Conservation (phyloP, 768 basidiomycete species). For the Xerocomellus amylosporus region DNA sequence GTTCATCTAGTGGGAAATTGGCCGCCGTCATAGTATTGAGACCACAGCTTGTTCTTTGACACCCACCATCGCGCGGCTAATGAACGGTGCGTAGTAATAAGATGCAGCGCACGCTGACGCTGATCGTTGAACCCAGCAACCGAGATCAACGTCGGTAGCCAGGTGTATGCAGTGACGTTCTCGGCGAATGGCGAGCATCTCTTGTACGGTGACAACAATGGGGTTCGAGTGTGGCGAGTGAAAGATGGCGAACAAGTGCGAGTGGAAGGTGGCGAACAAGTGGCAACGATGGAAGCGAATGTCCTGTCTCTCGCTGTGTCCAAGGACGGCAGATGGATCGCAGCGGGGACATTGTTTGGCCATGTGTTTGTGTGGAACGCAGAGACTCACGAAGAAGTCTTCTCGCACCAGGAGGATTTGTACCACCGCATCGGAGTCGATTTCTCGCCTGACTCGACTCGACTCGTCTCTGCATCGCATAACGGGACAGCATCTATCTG, state of each 20-base stretch:
- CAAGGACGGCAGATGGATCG: neutral
- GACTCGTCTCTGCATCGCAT: neutral
- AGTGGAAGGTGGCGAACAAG: too few relatives aligned
- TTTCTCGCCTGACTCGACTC: conserved; percentile 1
- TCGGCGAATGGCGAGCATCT: neutral
- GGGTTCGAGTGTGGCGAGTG: neutral
- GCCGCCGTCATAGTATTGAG: too few relatives aligned
- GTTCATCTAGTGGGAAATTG: too few relatives aligned
- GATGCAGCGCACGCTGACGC: neutral
- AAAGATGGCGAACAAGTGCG: neutral
- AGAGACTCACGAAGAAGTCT: neutral
- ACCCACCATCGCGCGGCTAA: neutral
- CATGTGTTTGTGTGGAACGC: neutral
- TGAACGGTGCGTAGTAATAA: neutral
- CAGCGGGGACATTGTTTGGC: neutral
- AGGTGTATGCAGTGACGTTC: neutral
- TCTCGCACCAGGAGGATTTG: neutral
- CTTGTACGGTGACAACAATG: neutral
- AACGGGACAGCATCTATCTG: neutral
- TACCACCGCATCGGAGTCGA: neutral
- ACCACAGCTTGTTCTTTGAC: neutral
- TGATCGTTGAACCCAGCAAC: neutral
- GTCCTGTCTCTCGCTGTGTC: neutral
- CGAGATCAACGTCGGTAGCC: neutral
- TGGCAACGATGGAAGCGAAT: neutral